A percentile compares a stretch with the other conserved stretches of the same genome.
phyloP scores from a whole-genome alignment of 345 rosid genomes.

The Gossypium thurberi region DNA sequence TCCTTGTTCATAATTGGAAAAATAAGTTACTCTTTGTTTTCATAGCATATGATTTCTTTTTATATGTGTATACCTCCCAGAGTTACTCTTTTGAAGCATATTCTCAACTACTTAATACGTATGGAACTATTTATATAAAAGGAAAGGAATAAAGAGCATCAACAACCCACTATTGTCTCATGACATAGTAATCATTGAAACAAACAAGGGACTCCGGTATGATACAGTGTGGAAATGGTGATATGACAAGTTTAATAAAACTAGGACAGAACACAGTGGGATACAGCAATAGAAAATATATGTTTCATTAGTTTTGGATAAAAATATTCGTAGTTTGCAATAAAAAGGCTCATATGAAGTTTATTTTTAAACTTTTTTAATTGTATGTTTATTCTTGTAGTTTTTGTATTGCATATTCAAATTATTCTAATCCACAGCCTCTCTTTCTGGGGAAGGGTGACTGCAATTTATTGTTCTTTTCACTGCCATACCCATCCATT shows the following conservation, averaged over 20 bases:
- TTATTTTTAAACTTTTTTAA: neutral
- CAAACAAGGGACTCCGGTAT: neutral
- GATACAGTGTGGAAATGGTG: neutral
- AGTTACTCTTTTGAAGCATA: neutral
- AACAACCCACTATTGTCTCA: neutral
- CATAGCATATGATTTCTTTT: neutral
- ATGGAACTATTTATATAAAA: neutral
- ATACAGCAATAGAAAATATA: neutral
- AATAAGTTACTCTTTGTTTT: neutral
- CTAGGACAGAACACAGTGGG: neutral
- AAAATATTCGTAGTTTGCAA: neutral
- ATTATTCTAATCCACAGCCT: neutral
- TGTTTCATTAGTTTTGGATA: neutral
- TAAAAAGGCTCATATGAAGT: neutral
- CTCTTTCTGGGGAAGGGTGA: neutral
- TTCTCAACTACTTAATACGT: neutral
- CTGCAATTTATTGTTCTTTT: neutral
- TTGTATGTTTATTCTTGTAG: neutral
- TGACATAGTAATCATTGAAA: neutral
- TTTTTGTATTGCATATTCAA: neutral
- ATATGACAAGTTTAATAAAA: neutral
- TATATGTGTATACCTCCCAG: neutral
- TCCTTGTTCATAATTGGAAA: neutral
- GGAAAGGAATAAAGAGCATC: neutral
- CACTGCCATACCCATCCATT: neutral